Evolutionary conservation across 257 asterid species (phyloP).

Genomic region (Jasminum sambac): DNA sequence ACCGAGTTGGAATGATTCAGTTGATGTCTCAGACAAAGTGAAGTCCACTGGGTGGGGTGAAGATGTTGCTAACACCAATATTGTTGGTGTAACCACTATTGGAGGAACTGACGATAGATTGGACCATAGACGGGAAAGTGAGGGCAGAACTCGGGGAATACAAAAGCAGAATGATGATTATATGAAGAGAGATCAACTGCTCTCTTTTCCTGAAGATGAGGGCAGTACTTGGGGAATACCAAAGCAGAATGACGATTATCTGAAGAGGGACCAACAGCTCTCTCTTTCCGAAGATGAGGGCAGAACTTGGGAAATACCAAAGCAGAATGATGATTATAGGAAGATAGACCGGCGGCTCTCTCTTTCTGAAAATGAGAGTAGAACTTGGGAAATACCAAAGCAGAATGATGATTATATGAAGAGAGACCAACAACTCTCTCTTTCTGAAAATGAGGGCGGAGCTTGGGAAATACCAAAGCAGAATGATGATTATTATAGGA

Average conservation of each 20-base stretch:
- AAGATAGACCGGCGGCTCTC: conserved; percentile 30
- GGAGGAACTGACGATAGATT: conserved; percentile 37
- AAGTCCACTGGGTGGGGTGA: conserved; percentile 45
- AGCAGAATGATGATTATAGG: conserved; percentile 25
- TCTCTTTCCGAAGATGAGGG: conserved; percentile 30
- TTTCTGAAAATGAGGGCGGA: conserved; percentile 32
- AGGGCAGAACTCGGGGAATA: conserved; percentile 16
- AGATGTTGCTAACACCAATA: conserved; percentile 24
- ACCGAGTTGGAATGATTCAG: conserved; percentile 47
- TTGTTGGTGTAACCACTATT: conserved; percentile 25
- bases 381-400: conserved; percentile 34
- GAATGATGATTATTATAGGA: conserved; percentile 26
- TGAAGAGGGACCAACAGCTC: conserved; percentile 30
- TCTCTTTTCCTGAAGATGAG: conserved; percentile 27
- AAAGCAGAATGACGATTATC: conserved; percentile 26
- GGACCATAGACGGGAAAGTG: conserved; percentile 30
- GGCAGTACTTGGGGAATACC: conserved; percentile 34
- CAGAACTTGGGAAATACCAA: conserved; percentile 33
- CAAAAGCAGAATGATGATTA: no score
- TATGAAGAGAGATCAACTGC: conserved; percentile 30
- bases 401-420: conserved; percentile 25
- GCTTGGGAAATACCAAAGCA: conserved; percentile 32
- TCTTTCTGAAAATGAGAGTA: conserved; percentile 29
- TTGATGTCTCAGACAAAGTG: conserved; percentile 26
- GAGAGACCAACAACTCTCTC: conserved; percentile 31